These are phyloP conservation scores for Xylaria sp. DNA, from an alignment of 2,329 filamentous ascomycete genomes.

Conservation along the genomic window DNA sequence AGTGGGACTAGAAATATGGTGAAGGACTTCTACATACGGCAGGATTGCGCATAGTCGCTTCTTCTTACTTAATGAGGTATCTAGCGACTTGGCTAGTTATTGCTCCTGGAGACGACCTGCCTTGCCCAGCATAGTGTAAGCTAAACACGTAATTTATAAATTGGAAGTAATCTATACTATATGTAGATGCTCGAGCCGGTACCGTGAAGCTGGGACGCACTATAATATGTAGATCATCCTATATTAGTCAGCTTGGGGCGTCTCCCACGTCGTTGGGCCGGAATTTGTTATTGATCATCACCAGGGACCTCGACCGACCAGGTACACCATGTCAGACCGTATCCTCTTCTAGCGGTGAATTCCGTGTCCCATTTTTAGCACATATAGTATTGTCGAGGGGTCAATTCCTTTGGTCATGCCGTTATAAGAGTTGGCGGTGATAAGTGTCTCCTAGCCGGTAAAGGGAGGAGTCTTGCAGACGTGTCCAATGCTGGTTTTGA, in stretches of 20 bases:
- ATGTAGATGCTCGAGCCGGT: slow-evolving; percentile 9
- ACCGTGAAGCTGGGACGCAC: slow-evolving; percentile 31
- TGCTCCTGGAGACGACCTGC: neutral
- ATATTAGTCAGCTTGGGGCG: slow-evolving; percentile 5
- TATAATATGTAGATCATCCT: slow-evolving; percentile 16
- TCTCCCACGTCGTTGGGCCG: slow-evolving; percentile 24
- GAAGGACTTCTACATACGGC: slow-evolving; percentile 16
- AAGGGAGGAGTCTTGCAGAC: neutral
- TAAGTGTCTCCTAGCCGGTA: slow-evolving; percentile 1
- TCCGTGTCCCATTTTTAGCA: slow-evolving; percentile 1
- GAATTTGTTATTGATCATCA: slow-evolving; percentile 15
- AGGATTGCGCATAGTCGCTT: neutral
- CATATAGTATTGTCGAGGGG: neutral
- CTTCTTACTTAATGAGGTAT: neutral
- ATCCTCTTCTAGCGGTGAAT: slow-evolving; percentile 1
- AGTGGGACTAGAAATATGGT: slow-evolving; percentile 8
- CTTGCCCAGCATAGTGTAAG: neutral
- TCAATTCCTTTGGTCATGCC: neutral
- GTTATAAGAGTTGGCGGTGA: neutral
- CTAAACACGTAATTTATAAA: neutral
- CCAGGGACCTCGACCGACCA: slow-evolving; percentile 7
- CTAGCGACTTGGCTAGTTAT: neutral
- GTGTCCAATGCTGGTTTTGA: neutral
- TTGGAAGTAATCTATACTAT: neutral
- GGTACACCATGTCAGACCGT: too few relatives aligned